Percentiles rank a stretch among this genome's conserved stretches.
phyloP scores from a whole-genome alignment of 2,329 filamentous ascomycete genomes.

The Periconia sp. region DNA sequence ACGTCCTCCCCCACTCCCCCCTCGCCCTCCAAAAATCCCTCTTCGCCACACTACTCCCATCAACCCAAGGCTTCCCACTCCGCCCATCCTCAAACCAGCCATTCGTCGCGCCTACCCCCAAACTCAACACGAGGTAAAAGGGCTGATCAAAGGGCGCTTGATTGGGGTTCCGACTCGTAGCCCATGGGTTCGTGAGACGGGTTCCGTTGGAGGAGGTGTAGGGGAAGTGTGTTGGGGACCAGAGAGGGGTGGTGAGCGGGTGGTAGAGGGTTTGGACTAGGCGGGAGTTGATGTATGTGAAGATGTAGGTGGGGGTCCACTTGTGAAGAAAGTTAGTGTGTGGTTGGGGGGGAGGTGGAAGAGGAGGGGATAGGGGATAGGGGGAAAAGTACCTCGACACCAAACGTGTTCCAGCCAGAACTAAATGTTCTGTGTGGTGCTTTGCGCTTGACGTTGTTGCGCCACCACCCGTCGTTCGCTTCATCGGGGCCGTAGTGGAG shows the following conservation, averaged over 20 bases:
- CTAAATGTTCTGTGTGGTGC: constrained; percentile 76
- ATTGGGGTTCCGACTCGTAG: constrained; percentile 58
- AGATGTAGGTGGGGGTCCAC: constrained; percentile 86
- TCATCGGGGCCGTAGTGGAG: constrained; percentile 80
- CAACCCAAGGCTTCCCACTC: constrained; percentile 77
- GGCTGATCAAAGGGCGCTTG: constrained; percentile 71
- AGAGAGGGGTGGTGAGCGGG: constrained; percentile 68
- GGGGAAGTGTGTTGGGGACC: constrained; percentile 69
- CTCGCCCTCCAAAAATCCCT: constrained; percentile 76
- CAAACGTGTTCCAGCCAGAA: constrained; percentile 71
- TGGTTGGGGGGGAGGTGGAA: too few relatives aligned
- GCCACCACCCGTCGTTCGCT: constrained; percentile 78
- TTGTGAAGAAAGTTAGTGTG: constrained; percentile 6
- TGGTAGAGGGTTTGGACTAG: constrained; percentile 80
- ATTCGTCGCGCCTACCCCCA: constrained; percentile 76
- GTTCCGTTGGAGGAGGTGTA: constrained; percentile 66
- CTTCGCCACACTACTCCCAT: constrained; percentile 65
- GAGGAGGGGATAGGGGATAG: neutral
- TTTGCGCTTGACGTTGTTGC: constrained; percentile 74
- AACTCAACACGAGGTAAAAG: constrained; percentile 76
- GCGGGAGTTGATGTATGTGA: constrained; percentile 81
- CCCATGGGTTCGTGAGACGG: constrained; percentile 65
- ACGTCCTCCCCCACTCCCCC: constrained; percentile 72
- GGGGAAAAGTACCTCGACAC: constrained; percentile 58
- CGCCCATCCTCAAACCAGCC: constrained; percentile 80